Evolutionary conservation across 2,329 filamentous ascomycete species (phyloP), one percentile per base, ranked within the genome.

Genomic region (Colletotrichum scovillei): DNA sequence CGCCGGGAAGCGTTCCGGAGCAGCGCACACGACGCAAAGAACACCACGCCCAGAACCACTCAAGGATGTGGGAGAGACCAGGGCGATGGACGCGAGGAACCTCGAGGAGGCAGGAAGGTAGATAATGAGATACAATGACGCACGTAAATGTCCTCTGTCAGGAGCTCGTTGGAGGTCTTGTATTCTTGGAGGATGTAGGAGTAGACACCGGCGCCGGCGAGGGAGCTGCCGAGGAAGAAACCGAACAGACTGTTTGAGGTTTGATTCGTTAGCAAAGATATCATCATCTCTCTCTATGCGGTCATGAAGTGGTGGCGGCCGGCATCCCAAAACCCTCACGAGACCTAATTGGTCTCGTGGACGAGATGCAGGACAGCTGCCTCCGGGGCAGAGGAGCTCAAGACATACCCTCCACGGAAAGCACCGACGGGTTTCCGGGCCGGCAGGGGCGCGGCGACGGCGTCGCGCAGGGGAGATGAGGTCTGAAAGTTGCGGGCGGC

Each of bases 131-230:
- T 82, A 81, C 80, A 84, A 77, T 80, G 77, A 92, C 94, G 84
- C 90, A 98, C 96, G 85, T 96, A 96, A 82, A 98, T 98, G 84
- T 98, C 96, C 85, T 98, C 95, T 74, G 93, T 96, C 84, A 98
- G 87, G 80, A 98, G 89, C 85, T 97, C 94, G 86, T 98, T 98
- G 78, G 95, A 94, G 56, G 95, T 88, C 86, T 95, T 95, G 88
- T 98, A 98, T 84, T 98, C 95, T 82, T 96, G 92, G 78, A 98
- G 86, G 77, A 98, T 90, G 83, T 98, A 98, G 83, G 94, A 95
- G 86, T 98, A 98, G 78, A 97, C 93, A 72, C 91, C 92, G 65
- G 89, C 90, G 79, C 95, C 95, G 57, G 95, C 92, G 65, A 95
- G 87, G 59, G 93, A 92, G 75, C 93, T 92, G 76, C 96, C 96